These are phyloP conservation scores for Rhizopogon parksii DNA, from an alignment of 1,284 basidiomycete species.

Conservation along the genomic window DNA sequence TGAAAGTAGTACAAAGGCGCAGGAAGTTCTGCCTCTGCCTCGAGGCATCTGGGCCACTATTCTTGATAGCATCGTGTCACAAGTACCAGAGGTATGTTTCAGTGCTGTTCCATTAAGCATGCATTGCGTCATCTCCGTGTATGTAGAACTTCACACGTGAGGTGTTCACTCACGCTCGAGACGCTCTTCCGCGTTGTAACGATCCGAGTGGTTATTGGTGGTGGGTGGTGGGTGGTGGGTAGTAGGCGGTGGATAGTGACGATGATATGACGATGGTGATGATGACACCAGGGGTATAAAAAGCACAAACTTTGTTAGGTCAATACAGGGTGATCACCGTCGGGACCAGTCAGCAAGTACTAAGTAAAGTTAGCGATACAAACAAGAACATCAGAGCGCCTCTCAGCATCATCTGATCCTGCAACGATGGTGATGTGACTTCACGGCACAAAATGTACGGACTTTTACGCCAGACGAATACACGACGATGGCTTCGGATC, in stretches of 20 bases:
- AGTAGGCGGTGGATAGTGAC: not conserved
- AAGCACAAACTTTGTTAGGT: no score
- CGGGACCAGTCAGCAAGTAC: not conserved
- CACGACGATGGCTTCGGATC: constrained; percentile 4
- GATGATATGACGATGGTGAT: not conserved
- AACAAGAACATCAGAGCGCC: not conserved
- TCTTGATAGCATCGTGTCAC: constrained; percentile 3
- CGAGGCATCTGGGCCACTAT: constrained; percentile 4
- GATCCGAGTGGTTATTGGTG: not conserved
- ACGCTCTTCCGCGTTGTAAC: not conserved
- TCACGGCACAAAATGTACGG: not conserved
- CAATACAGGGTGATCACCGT: not conserved
- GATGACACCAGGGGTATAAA: not conserved
- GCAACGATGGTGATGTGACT: not conserved
- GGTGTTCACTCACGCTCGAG: not conserved
- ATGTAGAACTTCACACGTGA: not conserved
- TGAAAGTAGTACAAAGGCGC: not conserved
- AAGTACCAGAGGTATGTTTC: not conserved
- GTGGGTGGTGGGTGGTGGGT: not conserved
- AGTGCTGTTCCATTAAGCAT: not conserved
- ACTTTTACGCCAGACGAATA: no score
- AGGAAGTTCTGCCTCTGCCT: constrained; percentile 3
- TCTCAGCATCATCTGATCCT: not conserved
- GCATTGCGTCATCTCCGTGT: constrained; percentile 4
- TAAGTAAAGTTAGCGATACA: not conserved